Conservation (phyloP, 2,329 filamentous ascomycete species). For the Coniochaeta hoffmannii region DNA sequence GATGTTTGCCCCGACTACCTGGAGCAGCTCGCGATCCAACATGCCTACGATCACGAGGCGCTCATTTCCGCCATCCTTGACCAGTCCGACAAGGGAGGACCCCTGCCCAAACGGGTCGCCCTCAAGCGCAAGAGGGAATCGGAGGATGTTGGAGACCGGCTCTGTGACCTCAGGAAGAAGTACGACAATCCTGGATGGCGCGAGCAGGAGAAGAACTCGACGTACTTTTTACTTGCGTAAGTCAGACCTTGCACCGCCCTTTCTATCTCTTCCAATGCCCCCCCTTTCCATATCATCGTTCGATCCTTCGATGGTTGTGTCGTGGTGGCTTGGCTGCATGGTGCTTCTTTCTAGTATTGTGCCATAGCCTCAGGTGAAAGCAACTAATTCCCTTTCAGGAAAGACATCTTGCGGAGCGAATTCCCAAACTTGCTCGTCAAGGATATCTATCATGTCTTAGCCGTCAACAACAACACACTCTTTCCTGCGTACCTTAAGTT, state of each 20-base stretch:
- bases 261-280: background rate
- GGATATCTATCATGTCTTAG: slow-evolving; percentile 17
- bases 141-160: slow-evolving; percentile 4
- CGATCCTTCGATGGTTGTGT: no score
- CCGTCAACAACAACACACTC: slow-evolving; percentile 18
- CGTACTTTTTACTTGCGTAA: slow-evolving; percentile 7
- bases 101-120: slow-evolving; percentile 26
- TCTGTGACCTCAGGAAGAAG: background rate
- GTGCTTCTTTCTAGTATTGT: no score
- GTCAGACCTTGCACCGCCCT: background rate
- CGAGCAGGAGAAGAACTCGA: slow-evolving; percentile 4
- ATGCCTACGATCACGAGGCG: slow-evolving; percentile 19
- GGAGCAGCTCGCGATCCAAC: slow-evolving; percentile 15
- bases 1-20: slow-evolving; percentile 36
- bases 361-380: no score
- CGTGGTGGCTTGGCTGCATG: no score
- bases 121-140: slow-evolving; percentile 35
- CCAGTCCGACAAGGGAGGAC: slow-evolving; percentile 25
- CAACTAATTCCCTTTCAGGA: background rate
- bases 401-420: background rate
- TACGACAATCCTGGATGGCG: slow-evolving; percentile 15
- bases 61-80: slow-evolving; percentile 33
- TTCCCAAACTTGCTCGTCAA: slow-evolving; percentile 10
- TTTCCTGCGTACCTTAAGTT: slow-evolving; percentile 25
- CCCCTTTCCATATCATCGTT: no score